Conservation (phyloP, 768 basidiomycete genomes). For the Cystofilobasidium bisporidii region DNA sequence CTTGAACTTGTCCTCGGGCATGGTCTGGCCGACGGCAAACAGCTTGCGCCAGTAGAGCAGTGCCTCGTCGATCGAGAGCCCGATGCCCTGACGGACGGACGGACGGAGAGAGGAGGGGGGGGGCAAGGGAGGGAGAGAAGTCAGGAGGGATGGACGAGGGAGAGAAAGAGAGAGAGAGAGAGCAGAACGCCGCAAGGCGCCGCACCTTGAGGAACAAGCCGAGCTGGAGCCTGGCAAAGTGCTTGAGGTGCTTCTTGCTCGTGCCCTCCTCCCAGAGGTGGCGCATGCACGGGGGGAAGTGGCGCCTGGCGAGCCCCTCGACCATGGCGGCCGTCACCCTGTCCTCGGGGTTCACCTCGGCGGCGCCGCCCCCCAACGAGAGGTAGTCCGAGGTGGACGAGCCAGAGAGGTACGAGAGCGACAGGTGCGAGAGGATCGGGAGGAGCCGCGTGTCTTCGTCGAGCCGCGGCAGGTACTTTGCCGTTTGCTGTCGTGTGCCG, state of each 20-base stretch:
- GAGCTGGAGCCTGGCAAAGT: constrained; percentile 82
- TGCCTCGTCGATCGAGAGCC: constrained; percentile 88
- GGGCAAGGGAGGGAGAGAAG: too few species aligned
- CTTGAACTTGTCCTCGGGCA: constrained; percentile 91
- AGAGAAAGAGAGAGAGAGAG: too few species aligned
- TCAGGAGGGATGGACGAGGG: too few species aligned
- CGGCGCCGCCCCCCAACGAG: constrained; percentile 45
- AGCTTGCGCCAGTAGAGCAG: constrained; percentile 84
- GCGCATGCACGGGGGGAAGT: constrained; percentile 95
- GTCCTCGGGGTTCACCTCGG: constrained; percentile 51
- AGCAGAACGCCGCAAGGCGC: background rate
- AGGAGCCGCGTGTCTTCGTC: constrained; percentile 88
- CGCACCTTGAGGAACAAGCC: constrained; percentile 87
- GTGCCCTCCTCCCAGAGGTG: constrained; percentile 70
- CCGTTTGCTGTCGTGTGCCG: constrained; percentile 53
- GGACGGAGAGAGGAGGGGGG: too few species aligned
- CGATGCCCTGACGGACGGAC: constrained; percentile 63
- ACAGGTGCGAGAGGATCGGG: constrained; percentile 81
- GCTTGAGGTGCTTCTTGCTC: constrained; percentile 76
- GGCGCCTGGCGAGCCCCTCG: constrained; percentile 69
- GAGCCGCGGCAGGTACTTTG: constrained; percentile 74
- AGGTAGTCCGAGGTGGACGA: constrained; percentile 65
- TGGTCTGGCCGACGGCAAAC: constrained; percentile 49
- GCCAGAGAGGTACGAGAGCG: constrained; percentile 86
- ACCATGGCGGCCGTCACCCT: constrained; percentile 89